Conservation (phyloP, 257 asterid species). For the Ajuga chamaepitys region DNA sequence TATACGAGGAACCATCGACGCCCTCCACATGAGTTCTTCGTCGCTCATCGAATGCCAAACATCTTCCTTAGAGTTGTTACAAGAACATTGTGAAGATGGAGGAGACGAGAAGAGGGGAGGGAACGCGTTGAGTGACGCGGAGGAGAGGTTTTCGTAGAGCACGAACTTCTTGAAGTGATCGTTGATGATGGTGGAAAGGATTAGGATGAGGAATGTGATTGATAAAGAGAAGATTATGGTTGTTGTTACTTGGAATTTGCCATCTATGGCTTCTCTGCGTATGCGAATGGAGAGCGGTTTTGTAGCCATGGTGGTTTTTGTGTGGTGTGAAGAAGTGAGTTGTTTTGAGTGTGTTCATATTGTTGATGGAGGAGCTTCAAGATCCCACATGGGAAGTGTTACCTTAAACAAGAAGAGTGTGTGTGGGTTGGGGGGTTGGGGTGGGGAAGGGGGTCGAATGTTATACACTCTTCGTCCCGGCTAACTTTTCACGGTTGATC, state of each 20-base stretch:
- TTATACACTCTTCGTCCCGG: no score
- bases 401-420: slow-evolving; percentile 19
- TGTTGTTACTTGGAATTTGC: slow-evolving; percentile 38
- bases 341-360: not conserved
- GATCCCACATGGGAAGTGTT: slow-evolving; percentile 15
- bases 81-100: no score
- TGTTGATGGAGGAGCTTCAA: not conserved
- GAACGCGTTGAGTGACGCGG: slow-evolving; percentile 33
- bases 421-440: not conserved
- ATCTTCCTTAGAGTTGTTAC: slow-evolving; percentile 20
- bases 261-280: slow-evolving; percentile 33
- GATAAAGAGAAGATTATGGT: slow-evolving; percentile 42
- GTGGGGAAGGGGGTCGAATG: no score
- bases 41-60: slow-evolving; percentile 52
- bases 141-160: slow-evolving; percentile 45
- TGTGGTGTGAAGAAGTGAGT: not conserved
- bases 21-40: slow-evolving; percentile 58
- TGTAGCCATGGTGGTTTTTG: slow-evolving; percentile 20
- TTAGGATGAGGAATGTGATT: slow-evolving; percentile 33
- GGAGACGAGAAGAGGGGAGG: slow-evolving; percentile 29
- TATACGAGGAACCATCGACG: slow-evolving; percentile 52
- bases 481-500: no score
- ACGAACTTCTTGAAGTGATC: slow-evolving; percentile 41
- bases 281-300: slow-evolving; percentile 28
- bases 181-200: slow-evolving; percentile 45